A percentile compares a stretch with the other conserved stretches of the same genome.
These are phyloP conservation scores for Serendipita indica DNA, from an alignment of 768 basidiomycete species.

Conservation along the genomic window DNA sequence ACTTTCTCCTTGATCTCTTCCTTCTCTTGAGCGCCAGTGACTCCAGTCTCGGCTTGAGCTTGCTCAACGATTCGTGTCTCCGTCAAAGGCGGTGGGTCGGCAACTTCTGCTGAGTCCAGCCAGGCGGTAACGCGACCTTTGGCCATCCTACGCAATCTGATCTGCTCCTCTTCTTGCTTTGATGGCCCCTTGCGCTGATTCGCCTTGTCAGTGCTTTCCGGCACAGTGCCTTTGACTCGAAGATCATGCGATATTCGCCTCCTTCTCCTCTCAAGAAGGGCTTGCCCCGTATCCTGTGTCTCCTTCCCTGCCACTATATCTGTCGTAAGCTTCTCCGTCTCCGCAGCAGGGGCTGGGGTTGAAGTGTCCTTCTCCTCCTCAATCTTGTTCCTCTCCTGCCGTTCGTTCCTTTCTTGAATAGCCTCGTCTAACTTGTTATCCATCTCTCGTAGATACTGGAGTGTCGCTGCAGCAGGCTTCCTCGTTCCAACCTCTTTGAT, in stretches of 20 bases:
- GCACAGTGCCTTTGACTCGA: constrained; percentile 10
- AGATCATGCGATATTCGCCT: neutral
- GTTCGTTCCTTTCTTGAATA: constrained; percentile 7
- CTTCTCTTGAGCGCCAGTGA: neutral
- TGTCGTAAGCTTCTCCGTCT: neutral
- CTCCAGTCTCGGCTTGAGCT: neutral
- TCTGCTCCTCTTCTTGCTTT: constrained; percentile 24
- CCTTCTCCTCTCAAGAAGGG: constrained; percentile 6
- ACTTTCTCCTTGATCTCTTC: neutral
- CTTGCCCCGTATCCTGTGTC: neutral
- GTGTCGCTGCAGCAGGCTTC: constrained; percentile 16
- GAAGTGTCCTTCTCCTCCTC: neutral
- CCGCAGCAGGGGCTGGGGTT: too few species aligned
- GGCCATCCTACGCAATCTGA: constrained; percentile 31
- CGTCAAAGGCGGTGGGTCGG: neutral
- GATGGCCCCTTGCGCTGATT: constrained; percentile 13
- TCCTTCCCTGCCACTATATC: neutral
- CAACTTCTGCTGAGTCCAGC: constrained; percentile 52
- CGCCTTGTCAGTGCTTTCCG: constrained; percentile 20
- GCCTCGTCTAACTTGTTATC: neutral
- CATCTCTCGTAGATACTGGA: neutral
- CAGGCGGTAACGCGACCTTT: constrained; percentile 67
- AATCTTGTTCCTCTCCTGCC: neutral
- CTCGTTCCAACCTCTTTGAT: constrained; percentile 62
- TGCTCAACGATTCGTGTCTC: constrained; percentile 1